Evolutionary conservation across 768 basidiomycete genomes (phyloP).

Genomic region (Termitomyces bulborhizus): DNA sequence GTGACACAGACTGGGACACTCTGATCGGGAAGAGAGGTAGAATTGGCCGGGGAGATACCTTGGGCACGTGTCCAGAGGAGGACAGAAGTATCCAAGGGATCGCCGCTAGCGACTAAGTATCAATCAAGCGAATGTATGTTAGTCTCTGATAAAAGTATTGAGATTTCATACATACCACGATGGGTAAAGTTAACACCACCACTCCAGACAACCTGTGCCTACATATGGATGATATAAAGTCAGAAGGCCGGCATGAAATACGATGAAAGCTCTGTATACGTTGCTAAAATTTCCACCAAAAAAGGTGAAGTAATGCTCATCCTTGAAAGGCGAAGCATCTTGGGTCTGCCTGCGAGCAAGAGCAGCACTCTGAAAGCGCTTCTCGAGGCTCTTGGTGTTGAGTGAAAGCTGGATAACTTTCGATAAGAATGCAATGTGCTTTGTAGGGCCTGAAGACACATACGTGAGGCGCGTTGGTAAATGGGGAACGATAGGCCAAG

Average conservation of each 20-base stretch:
- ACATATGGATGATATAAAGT: background rate
- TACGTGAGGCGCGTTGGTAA: background rate
- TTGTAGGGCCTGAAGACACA: background rate
- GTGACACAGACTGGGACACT: slow-evolving; percentile 38
- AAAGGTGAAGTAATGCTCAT: slow-evolving; percentile 9
- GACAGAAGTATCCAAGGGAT: background rate
- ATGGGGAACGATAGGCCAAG: background rate
- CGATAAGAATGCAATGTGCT: background rate
- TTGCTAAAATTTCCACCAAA: slow-evolving; percentile 8
- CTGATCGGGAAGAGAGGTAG: slow-evolving; percentile 3
- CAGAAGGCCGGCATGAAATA: background rate
- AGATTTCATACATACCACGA: background rate
- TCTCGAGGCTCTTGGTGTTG: background rate
- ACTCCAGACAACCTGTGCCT: background rate
- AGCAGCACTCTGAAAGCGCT: background rate
- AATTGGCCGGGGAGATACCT: slow-evolving; percentile 22
- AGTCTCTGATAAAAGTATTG: background rate
- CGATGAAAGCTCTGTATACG: slow-evolving; percentile 20
- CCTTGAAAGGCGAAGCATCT: slow-evolving; percentile 5
- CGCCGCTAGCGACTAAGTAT: background rate
- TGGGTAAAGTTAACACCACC: background rate
- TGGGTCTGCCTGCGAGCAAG: slow-evolving; percentile 3
- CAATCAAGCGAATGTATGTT: background rate
- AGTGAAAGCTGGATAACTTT: background rate
- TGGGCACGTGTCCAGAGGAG: slow-evolving; percentile 46